phyloP scores from a whole-genome alignment of 768 basidiomycete genomes.

The Neoboletus brunneissimus region DNA sequence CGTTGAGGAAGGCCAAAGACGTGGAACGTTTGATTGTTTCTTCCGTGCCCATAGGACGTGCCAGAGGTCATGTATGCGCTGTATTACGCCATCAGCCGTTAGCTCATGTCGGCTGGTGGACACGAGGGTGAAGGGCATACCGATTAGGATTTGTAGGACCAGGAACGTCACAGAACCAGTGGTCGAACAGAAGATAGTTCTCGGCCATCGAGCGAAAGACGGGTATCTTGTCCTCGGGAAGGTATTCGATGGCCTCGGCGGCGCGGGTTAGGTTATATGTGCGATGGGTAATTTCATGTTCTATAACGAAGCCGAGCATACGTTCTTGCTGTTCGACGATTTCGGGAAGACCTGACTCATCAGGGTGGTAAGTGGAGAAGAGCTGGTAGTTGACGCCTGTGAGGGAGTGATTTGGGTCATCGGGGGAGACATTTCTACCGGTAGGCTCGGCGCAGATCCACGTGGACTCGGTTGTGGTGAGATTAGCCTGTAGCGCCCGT shows the following conservation, averaged over 20 bases:
- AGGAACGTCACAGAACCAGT: slow-evolving; percentile 26
- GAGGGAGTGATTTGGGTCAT: slow-evolving; percentile 27
- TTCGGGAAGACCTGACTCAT: slow-evolving; percentile 10
- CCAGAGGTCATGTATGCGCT: slow-evolving; percentile 29
- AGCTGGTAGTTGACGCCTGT: slow-evolving; percentile 24
- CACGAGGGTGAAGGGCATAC: background rate
- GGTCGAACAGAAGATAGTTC: slow-evolving; percentile 24
- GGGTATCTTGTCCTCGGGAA: slow-evolving; percentile 24
- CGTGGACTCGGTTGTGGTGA: slow-evolving; percentile 8
- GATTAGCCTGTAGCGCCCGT: slow-evolving; percentile 7
- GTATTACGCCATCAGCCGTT: background rate
- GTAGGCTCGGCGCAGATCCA: slow-evolving; percentile 20
- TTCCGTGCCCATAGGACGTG: slow-evolving; percentile 26
- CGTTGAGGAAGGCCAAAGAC: slow-evolving; percentile 25
- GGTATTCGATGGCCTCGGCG: slow-evolving; percentile 18
- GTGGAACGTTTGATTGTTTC: slow-evolving; percentile 13
- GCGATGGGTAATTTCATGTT: slow-evolving; percentile 16
- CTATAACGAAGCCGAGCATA: slow-evolving; percentile 24
- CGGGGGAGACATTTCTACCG: slow-evolving; percentile 19
- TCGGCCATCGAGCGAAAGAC: slow-evolving; percentile 24
- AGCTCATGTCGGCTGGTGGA: background rate
- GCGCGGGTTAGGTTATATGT: slow-evolving; percentile 15
- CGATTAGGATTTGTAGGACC: slow-evolving; percentile 29
- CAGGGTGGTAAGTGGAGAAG: slow-evolving; percentile 21
- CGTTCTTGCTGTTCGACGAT: slow-evolving; percentile 1